These are phyloP conservation scores for Bodo saltans DNA, from an alignment of 78 protist species.

Conservation along the genomic window DNA sequence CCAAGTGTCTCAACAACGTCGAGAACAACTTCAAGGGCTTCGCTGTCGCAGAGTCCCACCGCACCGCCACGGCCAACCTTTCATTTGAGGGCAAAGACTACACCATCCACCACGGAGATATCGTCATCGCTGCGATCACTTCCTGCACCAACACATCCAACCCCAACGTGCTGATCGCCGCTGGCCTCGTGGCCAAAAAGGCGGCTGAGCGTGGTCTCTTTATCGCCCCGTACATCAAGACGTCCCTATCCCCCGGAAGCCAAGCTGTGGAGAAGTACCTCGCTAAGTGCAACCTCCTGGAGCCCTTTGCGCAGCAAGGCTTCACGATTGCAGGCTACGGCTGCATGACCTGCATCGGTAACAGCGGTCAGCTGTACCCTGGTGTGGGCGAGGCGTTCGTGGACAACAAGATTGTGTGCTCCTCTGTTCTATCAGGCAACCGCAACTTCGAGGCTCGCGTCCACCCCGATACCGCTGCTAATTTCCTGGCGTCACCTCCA, in stretches of 20 bases:
- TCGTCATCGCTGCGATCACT: conserved; percentile 84
- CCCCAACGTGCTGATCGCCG: conserved; percentile 87
- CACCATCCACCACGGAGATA: conserved; percentile 66
- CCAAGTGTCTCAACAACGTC: conserved; percentile 38
- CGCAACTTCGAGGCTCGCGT: conserved; percentile 84
- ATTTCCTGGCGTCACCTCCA: conserved; percentile 84
- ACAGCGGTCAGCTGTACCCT: conserved; percentile 61
- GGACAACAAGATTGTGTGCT: conserved; percentile 54
- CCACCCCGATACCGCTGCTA: conserved; percentile 68
- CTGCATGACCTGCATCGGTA: conserved; percentile 85
- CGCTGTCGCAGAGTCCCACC: conserved; percentile 49
- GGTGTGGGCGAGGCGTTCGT: conserved; percentile 61
- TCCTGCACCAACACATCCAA: conserved; percentile 84
- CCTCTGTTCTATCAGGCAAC: conserved; percentile 83
- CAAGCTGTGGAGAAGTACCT: conserved; percentile 76
- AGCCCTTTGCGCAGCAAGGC: conserved; percentile 55
- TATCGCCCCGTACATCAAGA: conserved; percentile 65
- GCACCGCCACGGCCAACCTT: conserved; percentile 44
- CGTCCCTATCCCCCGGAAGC: conserved; percentile 77
- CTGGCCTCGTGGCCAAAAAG: conserved; percentile 74
- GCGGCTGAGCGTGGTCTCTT: conserved; percentile 71
- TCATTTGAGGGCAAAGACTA: conserved; percentile 47
- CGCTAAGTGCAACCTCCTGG: conserved; percentile 47
- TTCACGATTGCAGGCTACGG: conserved; percentile 77
- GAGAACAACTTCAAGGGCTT: conserved; percentile 76